These are phyloP conservation scores for Nemania sp. DNA, from an alignment of 2,329 filamentous ascomycete species.

Conservation along the genomic window DNA sequence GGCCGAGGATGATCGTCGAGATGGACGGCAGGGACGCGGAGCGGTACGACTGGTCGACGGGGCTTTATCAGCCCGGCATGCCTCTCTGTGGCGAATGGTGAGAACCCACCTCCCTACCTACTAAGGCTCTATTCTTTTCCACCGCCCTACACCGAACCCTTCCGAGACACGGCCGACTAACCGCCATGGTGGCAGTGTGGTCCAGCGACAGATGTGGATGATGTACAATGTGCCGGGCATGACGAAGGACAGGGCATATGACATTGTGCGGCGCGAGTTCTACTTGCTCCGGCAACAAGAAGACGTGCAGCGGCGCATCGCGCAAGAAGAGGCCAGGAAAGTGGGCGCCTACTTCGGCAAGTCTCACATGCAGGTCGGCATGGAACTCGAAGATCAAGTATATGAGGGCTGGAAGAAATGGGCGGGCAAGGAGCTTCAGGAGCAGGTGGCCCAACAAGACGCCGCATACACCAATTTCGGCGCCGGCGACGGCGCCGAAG, in stretches of 20 bases:
- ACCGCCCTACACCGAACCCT: neutral
- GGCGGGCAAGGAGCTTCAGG: conserved; percentile 35
- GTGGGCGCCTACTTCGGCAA: conserved; percentile 90
- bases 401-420: conserved; percentile 79
- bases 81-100: conserved; percentile 84
- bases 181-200: conserved; percentile 63
- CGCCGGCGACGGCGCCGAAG: conserved; percentile 23
- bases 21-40: conserved; percentile 80
- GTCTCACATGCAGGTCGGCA: conserved; percentile 72
- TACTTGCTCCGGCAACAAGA: conserved; percentile 81
- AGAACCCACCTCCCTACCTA: conserved; percentile 27
- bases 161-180: conserved; percentile 6
- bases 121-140: neutral
- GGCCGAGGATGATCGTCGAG: conserved; percentile 84
- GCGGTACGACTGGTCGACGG: conserved; percentile 76
- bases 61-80: conserved; percentile 73
- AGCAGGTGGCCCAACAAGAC: conserved; percentile 31
- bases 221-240: conserved; percentile 66
- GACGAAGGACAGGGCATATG: conserved; percentile 74
- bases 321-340: conserved; percentile 82
- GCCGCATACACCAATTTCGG: conserved; percentile 34
- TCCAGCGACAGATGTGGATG: conserved; percentile 88
- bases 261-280: conserved; percentile 85
- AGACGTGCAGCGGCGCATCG: conserved; percentile 80
- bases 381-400: conserved; percentile 77